These are phyloP conservation scores for Xylaria sp. DNA, from an alignment of 2,329 filamentous ascomycete species.

Conservation along the genomic window DNA sequence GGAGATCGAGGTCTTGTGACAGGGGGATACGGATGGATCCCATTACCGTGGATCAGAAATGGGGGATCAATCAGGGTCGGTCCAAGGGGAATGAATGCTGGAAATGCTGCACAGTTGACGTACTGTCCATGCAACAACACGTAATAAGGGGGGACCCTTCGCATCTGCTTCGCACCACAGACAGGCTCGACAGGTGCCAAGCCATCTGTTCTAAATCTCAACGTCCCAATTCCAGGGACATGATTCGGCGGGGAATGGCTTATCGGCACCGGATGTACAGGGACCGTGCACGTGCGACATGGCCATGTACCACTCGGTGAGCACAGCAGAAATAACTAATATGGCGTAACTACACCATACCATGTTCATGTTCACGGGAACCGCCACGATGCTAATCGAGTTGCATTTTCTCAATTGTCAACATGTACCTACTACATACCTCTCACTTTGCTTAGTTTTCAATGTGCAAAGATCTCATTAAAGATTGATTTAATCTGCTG, in stretches of 20 bases:
- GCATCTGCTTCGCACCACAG: too few species aligned
- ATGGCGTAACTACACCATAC: not conserved
- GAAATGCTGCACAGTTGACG: not conserved
- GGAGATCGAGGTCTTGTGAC: not conserved
- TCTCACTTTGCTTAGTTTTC: too few species aligned
- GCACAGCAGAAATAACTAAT: not conserved
- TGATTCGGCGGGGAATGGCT: constrained; percentile 2
- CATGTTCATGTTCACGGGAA: not conserved
- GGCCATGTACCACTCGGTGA: not conserved
- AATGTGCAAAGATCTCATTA: too few species aligned
- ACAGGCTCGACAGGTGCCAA: constrained; percentile 4
- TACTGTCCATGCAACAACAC: constrained; percentile 9
- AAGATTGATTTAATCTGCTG: not conserved
- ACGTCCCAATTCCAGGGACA: constrained; percentile 9
- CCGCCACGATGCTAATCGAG: not conserved
- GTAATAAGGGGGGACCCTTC: constrained; percentile 10
- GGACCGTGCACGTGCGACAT: not conserved
- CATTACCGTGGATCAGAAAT: constrained; percentile 22
- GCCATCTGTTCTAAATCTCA: not conserved
- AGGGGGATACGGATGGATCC: constrained; percentile 12
- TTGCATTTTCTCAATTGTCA: not conserved
- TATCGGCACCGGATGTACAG: not conserved
- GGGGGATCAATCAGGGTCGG: not conserved
- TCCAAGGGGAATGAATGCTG: constrained; percentile 3
- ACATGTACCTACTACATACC: too few species aligned